Conservation (phyloP, 1,284 basidiomycete species). For the Gomphus bonarii region DNA sequence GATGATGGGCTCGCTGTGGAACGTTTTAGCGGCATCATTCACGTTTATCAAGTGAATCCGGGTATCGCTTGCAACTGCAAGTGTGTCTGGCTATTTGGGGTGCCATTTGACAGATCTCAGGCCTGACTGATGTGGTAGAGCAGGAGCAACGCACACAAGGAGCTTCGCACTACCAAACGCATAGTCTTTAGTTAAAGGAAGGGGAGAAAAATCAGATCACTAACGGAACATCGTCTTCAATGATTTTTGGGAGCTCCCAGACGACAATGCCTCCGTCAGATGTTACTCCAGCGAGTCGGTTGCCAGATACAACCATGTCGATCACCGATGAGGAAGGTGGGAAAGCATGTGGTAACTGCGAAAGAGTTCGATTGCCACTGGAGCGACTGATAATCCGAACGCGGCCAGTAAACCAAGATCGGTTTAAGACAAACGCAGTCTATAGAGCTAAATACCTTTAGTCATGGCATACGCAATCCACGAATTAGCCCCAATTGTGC, state of each 20-base stretch:
- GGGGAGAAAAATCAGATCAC: constrained; percentile 21
- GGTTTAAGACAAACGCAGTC: background rate
- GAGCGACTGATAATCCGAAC: constrained; percentile 77
- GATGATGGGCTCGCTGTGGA: constrained; percentile 50
- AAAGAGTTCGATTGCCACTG: constrained; percentile 72
- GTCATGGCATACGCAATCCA: constrained; percentile 88
- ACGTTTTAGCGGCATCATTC: constrained; percentile 41
- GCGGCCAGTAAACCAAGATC: constrained; percentile 36
- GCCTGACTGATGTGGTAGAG: constrained; percentile 40
- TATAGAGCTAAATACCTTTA: constrained; percentile 41
- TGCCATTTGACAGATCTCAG: constrained; percentile 78
- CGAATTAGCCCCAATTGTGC: constrained; percentile 74
- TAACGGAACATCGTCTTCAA: constrained; percentile 75
- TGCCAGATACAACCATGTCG: constrained; percentile 77
- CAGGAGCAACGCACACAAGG: constrained; percentile 57
- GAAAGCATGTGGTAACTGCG: constrained; percentile 63
- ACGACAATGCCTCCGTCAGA: constrained; percentile 79
- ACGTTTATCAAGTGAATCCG: constrained; percentile 67
- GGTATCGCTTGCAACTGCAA: constrained; percentile 66
- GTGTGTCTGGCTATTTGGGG: constrained; percentile 60
- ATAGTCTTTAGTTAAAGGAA: background rate
- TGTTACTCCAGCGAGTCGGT: constrained; percentile 71
- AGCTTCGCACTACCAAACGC: constrained; percentile 43
- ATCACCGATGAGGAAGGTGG: constrained; percentile 50
- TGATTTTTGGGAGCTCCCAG: constrained; percentile 71